Conservation (phyloP, 306 rosid genomes). For the Bauhinia variegata region DNA sequence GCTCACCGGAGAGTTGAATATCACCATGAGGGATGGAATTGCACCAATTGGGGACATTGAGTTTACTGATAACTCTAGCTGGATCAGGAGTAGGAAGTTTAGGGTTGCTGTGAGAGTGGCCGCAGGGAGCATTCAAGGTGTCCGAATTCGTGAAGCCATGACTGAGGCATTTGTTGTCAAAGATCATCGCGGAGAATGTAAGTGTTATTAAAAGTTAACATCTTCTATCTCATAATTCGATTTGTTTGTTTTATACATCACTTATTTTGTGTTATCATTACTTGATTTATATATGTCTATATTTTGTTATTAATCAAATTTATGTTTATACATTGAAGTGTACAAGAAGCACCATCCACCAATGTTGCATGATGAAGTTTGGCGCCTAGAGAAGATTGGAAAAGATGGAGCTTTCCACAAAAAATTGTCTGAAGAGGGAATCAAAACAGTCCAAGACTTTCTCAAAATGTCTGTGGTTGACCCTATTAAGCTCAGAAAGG, state of each 20-base stretch:
- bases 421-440: constrained; percentile 39
- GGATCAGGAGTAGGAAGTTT: constrained; percentile 78
- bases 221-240: too few species aligned
- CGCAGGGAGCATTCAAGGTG: constrained; percentile 41
- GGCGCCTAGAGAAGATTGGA: constrained; percentile 96
- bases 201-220: too few species aligned
- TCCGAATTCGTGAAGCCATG: constrained; percentile 66
- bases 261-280: too few species aligned
- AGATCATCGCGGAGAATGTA: constrained; percentile 98
- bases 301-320: not conserved
- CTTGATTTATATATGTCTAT: too few species aligned
- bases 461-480: constrained; percentile 60
- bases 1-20: constrained; percentile 66
- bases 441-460: constrained; percentile 83
- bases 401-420: constrained; percentile 89
- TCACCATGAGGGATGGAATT: constrained; percentile 57
- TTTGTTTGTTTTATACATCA: too few species aligned
- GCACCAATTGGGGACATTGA: constrained; percentile 67
- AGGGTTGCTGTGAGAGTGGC: constrained; percentile 58
- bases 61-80: constrained; percentile 84
- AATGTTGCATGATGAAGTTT: constrained; percentile 69
- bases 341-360: constrained; percentile 96
- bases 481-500: constrained; percentile 55
- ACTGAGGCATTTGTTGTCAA: constrained; percentile 76
- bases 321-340: constrained; percentile 47